phyloP scores from a whole-genome alignment of 1,284 basidiomycete genomes.

The Taiwanofungus camphoratus region DNA sequence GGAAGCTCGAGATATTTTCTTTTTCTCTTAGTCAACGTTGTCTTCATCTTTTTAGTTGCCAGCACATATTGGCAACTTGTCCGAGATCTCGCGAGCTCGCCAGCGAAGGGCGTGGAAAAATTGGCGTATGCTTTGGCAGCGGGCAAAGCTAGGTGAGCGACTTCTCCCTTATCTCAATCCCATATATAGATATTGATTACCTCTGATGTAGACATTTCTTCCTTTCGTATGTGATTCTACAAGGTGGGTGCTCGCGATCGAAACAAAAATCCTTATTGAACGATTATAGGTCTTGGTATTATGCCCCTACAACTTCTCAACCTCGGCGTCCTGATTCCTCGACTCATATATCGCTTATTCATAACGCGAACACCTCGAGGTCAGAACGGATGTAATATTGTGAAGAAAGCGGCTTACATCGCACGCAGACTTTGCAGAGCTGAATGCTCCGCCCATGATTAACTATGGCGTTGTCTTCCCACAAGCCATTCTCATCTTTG shows the following conservation, averaged over 20 bases:
- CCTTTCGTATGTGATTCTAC: slow-evolving; percentile 91
- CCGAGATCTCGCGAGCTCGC: slow-evolving; percentile 81
- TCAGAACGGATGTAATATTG: slow-evolving; percentile 26
- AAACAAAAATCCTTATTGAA: background rate
- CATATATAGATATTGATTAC: background rate
- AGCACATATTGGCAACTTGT: slow-evolving; percentile 88
- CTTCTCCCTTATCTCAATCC: background rate
- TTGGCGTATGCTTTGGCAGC: slow-evolving; percentile 76
- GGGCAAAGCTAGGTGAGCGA: slow-evolving; percentile 56
- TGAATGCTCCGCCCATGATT: slow-evolving; percentile 96
- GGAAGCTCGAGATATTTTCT: slow-evolving; percentile 72
- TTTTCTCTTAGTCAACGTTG: slow-evolving; percentile 90
- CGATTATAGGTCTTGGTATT: slow-evolving; percentile 70
- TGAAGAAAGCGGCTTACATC: slow-evolving; percentile 6
- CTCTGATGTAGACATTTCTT: slow-evolving; percentile 73
- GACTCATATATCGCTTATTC: slow-evolving; percentile 66
- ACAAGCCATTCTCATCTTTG: slow-evolving; percentile 92
- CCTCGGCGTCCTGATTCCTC: slow-evolving; percentile 77
- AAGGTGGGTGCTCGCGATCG: slow-evolving; percentile 45
- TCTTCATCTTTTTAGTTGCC: slow-evolving; percentile 92
- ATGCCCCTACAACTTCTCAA: slow-evolving; percentile 95
- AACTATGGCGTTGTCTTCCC: slow-evolving; percentile 93
- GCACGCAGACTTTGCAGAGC: slow-evolving; percentile 79
- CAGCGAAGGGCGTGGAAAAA: slow-evolving; percentile 86
- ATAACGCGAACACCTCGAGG: slow-evolving; percentile 83